These are phyloP conservation scores for Diaporthe sp. DNA, from an alignment of 2,329 filamentous ascomycete genomes.

Conservation along the genomic window DNA sequence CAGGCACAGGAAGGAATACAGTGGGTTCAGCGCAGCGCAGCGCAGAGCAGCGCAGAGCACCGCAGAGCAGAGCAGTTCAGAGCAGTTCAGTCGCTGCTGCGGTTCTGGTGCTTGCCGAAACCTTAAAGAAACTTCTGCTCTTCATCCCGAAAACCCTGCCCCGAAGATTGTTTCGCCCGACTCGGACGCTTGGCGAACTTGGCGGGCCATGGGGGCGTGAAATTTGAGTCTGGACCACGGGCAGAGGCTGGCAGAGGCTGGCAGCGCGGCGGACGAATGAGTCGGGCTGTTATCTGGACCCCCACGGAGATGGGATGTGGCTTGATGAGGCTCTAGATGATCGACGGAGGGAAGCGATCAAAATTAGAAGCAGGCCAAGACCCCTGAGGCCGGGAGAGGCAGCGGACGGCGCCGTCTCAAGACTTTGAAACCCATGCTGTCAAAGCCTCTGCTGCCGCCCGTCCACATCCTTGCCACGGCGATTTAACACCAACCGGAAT, in stretches of 20 bases:
- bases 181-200: constrained; percentile 28
- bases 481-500: constrained; percentile 22
- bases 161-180: constrained; percentile 31
- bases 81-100: neutral
- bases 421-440: constrained; percentile 18
- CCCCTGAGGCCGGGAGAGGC: constrained; percentile 21
- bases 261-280: neutral
- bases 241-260: too few species aligned
- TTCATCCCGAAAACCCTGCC: constrained; percentile 19
- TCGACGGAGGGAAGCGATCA: constrained; percentile 29
- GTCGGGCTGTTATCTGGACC: constrained; percentile 24
- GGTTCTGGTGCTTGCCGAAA: constrained; percentile 29
- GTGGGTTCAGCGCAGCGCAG: neutral
- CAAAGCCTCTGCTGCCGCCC: constrained; percentile 19
- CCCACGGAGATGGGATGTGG: constrained; percentile 29
- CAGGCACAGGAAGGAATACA: neutral
- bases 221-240: constrained; percentile 8
- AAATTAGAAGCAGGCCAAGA: constrained; percentile 29
- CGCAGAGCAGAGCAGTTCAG: neutral
- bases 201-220: constrained; percentile 16
- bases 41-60: neutral
- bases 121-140: constrained; percentile 27
- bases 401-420: constrained; percentile 31
- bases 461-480: constrained; percentile 5
- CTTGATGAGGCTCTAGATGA: constrained; percentile 32